Percentiles rank a stretch among this genome's conserved stretches.
Evolutionary conservation across 768 basidiomycete species (phyloP).

Genomic region (Thelephora ganbajun): DNA sequence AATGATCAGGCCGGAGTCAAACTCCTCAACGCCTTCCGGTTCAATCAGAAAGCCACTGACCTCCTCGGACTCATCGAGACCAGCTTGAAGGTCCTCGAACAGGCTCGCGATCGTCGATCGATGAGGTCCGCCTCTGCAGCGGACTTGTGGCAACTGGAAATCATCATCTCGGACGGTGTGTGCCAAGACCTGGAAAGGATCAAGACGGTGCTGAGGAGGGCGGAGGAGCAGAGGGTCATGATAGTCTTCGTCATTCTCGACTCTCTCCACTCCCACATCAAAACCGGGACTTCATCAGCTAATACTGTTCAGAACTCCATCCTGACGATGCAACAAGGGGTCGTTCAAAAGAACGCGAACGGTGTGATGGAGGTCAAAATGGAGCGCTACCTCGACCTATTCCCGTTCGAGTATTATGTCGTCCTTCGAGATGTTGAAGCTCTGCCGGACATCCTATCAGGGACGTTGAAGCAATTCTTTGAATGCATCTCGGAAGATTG

Average conservation of each 20-base stretch:
- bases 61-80: constrained; percentile 71
- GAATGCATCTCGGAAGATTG: constrained; percentile 66
- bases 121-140: constrained; percentile 49
- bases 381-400: constrained; percentile 84
- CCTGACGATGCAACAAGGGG: constrained; percentile 75
- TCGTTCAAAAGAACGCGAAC: constrained; percentile 68
- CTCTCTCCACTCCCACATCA: constrained; percentile 48
- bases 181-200: constrained; percentile 90
- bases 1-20: constrained; percentile 69
- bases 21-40: constrained; percentile 75
- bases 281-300: neutral
- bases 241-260: constrained; percentile 95
- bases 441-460: constrained; percentile 77
- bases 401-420: constrained; percentile 97
- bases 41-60: constrained; percentile 82
- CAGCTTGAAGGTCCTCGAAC: constrained; percentile 59
- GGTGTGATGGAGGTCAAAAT: constrained; percentile 80
- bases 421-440: constrained; percentile 86
- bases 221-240: constrained; percentile 84
- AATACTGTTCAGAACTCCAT: constrained; percentile 55
- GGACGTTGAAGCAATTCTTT: constrained; percentile 86
- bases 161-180: constrained; percentile 98
- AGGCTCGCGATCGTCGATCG: constrained; percentile 55
- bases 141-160: constrained; percentile 94
- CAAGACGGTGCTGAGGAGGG: constrained; percentile 64